These are phyloP conservation scores for Suillus luteus DNA, from an alignment of 768 basidiomycete species.

Conservation along the genomic window DNA sequence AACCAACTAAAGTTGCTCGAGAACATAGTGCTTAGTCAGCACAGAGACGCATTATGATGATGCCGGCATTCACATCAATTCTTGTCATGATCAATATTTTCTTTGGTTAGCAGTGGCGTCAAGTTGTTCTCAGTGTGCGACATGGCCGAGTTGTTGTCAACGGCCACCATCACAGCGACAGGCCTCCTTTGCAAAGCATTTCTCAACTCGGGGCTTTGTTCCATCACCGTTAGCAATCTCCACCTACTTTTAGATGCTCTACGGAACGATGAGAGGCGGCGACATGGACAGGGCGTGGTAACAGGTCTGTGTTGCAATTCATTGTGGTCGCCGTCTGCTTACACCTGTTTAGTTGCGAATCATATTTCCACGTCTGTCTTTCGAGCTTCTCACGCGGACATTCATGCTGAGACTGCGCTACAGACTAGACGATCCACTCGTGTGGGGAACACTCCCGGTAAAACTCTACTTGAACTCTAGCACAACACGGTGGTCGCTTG, in stretches of 20 bases:
- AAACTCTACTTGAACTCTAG: conserved; percentile 57
- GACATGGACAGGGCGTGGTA: conserved; percentile 61
- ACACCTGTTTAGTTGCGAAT: conserved; percentile 68
- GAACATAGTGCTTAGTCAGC: conserved; percentile 30
- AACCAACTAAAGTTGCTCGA: background rate
- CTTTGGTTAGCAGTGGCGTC: background rate
- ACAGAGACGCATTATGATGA: background rate
- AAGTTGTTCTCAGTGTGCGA: background rate
- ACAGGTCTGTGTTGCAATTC: conserved; percentile 55
- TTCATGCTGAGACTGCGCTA: conserved; percentile 14
- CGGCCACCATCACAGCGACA: conserved; percentile 60
- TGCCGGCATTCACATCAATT: conserved; percentile 5
- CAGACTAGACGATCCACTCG: conserved; percentile 80
- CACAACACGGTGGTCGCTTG: conserved; percentile 86
- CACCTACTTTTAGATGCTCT: conserved; percentile 65
- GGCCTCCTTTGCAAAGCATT: conserved; percentile 82
- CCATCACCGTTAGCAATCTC: conserved; percentile 72
- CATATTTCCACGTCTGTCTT: conserved; percentile 85
- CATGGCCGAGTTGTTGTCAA: conserved; percentile 51
- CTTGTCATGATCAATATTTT: background rate
- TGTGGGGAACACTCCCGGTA: conserved; percentile 85
- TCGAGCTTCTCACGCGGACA: background rate
- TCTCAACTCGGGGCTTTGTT: conserved; percentile 64
- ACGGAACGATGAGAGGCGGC: conserved; percentile 42
- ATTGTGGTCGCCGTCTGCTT: conserved; percentile 8